These are phyloP conservation scores for Clitopilus passeckerianus DNA, from an alignment of 768 basidiomycete species.

Conservation along the genomic window DNA sequence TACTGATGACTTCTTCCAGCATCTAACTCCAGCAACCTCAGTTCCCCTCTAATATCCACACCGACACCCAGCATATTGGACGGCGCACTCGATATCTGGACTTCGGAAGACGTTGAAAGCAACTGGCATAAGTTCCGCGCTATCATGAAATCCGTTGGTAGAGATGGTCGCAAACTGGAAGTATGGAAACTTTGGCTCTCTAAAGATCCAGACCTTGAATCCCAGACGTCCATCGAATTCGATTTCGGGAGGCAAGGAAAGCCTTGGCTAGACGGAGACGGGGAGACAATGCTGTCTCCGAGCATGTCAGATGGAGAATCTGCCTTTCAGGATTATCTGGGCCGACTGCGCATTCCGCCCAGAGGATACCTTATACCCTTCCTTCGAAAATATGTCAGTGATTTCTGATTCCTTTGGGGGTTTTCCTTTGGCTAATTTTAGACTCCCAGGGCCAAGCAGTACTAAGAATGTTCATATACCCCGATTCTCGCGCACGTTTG, in stretches of 20 bases:
- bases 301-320: conserved; percentile 13
- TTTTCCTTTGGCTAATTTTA: neutral
- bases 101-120: conserved; percentile 37
- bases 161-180: conserved; percentile 74
- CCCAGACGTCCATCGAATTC: conserved; percentile 15
- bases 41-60: conserved; percentile 6
- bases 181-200: conserved; percentile 69
- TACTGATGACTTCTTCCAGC: neutral
- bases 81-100: conserved; percentile 44
- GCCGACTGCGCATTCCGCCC: conserved; percentile 18
- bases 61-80: conserved; percentile 3
- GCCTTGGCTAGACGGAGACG: conserved; percentile 39
- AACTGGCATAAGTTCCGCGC: conserved; percentile 59
- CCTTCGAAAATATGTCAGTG: conserved; percentile 55
- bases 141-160: conserved; percentile 46
- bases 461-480: conserved; percentile 60
- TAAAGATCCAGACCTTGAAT: conserved; percentile 26
- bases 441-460: conserved; percentile 46
- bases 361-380: conserved; percentile 44
- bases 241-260: conserved; percentile 24
- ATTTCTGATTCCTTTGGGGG: neutral
- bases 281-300: conserved; percentile 24
- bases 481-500: conserved; percentile 70
- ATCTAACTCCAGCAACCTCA: conserved; percentile 8
- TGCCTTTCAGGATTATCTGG: conserved; percentile 15